These are phyloP conservation scores for Amyloporia xantha DNA, from an alignment of 768 basidiomycete species.

Conservation along the genomic window DNA sequence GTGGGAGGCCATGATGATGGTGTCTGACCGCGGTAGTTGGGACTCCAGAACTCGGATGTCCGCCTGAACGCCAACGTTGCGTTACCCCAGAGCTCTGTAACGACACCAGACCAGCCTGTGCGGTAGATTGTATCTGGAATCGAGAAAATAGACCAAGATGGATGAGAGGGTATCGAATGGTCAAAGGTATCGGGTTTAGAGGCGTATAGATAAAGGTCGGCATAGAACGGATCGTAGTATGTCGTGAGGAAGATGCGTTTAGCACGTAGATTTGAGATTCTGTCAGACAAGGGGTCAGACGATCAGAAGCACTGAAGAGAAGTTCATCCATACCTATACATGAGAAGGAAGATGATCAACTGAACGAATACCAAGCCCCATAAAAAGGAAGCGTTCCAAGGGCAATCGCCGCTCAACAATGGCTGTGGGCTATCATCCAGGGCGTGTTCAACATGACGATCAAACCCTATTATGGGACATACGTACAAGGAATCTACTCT, in stretches of 20 bases:
- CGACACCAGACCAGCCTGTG: constrained; percentile 35
- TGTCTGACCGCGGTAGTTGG: background rate
- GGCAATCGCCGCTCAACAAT: constrained; percentile 9
- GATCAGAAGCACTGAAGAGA: background rate
- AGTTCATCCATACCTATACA: constrained; percentile 48
- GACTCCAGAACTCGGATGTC: background rate
- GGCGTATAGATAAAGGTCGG: constrained; percentile 52
- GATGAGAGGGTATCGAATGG: constrained; percentile 29
- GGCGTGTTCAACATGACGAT: no score
- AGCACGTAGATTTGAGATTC: constrained; percentile 42
- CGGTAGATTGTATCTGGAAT: constrained; percentile 32
- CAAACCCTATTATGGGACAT: background rate
- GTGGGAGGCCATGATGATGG: background rate
- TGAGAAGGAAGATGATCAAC: constrained; percentile 36
- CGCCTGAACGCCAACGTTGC: constrained; percentile 1
- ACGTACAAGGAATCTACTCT: constrained; percentile 34
- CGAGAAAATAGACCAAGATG: constrained; percentile 31
- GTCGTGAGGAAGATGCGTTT: constrained; percentile 59
- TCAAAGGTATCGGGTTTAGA: constrained; percentile 37
- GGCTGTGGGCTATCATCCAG: constrained; percentile 11
- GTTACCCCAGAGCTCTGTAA: constrained; percentile 33
- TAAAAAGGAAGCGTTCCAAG: constrained; percentile 27
- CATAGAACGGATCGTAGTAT: constrained; percentile 75
- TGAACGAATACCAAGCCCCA: constrained; percentile 37
- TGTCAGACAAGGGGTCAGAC: constrained; percentile 17